phyloP scores from a whole-genome alignment of 208 protist species.

The Leishmania arabica region DNA sequence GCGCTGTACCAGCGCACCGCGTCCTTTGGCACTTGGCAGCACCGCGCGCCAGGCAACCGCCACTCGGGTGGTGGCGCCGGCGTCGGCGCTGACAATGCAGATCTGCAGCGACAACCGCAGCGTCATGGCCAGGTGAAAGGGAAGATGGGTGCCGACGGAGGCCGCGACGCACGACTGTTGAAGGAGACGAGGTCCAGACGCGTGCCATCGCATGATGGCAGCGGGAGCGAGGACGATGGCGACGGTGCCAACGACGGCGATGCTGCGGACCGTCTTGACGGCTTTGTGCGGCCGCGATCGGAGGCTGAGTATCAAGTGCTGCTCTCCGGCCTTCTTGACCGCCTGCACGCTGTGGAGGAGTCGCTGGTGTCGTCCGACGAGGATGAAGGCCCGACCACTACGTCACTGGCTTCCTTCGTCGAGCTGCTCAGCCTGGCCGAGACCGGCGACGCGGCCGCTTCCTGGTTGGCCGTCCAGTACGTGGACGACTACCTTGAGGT shows the following conservation, averaged over 20 bases:
- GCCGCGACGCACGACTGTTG: not conserved
- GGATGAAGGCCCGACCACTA: slow-evolving; percentile 15
- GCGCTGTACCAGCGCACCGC: slow-evolving; percentile 47
- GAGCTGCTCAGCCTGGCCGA: slow-evolving; percentile 60
- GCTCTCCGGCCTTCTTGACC: slow-evolving; percentile 12
- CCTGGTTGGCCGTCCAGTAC: slow-evolving; percentile 37
- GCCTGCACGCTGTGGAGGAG: slow-evolving; percentile 21
- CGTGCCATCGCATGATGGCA: not conserved
- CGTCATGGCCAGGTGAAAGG: not conserved
- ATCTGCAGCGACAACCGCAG: not conserved
- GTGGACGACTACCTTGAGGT: slow-evolving; percentile 42
- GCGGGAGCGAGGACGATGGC: slow-evolving; percentile 1
- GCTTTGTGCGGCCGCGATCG: slow-evolving; percentile 12
- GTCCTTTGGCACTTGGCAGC: slow-evolving; percentile 48
- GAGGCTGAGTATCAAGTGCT: slow-evolving; percentile 19
- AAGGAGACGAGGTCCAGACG: not conserved
- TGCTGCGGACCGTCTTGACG: not conserved
- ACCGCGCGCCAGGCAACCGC: slow-evolving; percentile 4
- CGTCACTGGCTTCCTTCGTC: slow-evolving; percentile 46
- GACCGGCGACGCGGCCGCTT: slow-evolving; percentile 38
- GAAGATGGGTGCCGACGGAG: not conserved
- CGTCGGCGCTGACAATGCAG: not conserved
- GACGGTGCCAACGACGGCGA: not conserved
- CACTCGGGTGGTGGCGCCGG: not conserved
- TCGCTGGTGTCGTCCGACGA: slow-evolving; percentile 22